phyloP scores from a whole-genome alignment of 169 alveolate genomes.

The Cardiosporidium cionae region DNA sequence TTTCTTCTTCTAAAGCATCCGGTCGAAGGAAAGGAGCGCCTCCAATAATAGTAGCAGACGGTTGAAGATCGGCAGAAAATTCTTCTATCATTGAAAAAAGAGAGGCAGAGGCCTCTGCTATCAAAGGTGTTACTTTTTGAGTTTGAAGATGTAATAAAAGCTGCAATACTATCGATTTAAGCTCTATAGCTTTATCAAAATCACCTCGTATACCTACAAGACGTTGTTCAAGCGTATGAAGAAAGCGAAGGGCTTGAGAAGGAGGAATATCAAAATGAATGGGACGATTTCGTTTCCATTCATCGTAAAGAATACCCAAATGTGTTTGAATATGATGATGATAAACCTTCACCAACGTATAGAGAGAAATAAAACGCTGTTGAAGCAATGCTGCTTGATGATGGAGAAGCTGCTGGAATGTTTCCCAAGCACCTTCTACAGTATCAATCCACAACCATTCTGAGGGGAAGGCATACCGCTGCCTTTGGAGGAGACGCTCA shows the following conservation, averaged over 20 bases:
- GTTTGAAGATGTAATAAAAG: too few species aligned
- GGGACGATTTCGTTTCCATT: constrained; percentile 34
- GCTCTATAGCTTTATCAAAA: too few species aligned
- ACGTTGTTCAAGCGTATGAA: constrained; percentile 6
- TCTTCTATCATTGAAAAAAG: neutral
- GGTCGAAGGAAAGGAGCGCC: constrained; percentile 28
- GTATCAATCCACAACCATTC: constrained; percentile 86
- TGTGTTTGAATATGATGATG: constrained; percentile 9
- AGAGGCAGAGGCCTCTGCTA: neutral
- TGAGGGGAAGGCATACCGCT: constrained; percentile 77
- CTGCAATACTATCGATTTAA: too few species aligned
- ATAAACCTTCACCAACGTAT: constrained; percentile 10
- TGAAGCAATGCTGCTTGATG: constrained; percentile 33
- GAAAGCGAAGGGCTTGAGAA: constrained; percentile 15
- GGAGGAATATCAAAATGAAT: constrained; percentile 23
- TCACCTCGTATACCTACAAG: too few species aligned
- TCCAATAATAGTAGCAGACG: neutral
- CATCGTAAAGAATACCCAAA: constrained; percentile 24
- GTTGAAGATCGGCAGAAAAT: too few species aligned
- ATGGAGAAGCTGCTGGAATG: constrained; percentile 59
- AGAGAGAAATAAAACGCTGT: constrained; percentile 8
- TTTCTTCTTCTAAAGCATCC: constrained; percentile 65
- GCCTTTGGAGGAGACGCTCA: constrained; percentile 76
- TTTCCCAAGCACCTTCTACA: constrained; percentile 84
- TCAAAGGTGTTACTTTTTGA: too few species aligned